phyloP scores from a whole-genome alignment of 2,329 filamentous ascomycete genomes.

The Paraphaeosphaeria sporulosa region DNA sequence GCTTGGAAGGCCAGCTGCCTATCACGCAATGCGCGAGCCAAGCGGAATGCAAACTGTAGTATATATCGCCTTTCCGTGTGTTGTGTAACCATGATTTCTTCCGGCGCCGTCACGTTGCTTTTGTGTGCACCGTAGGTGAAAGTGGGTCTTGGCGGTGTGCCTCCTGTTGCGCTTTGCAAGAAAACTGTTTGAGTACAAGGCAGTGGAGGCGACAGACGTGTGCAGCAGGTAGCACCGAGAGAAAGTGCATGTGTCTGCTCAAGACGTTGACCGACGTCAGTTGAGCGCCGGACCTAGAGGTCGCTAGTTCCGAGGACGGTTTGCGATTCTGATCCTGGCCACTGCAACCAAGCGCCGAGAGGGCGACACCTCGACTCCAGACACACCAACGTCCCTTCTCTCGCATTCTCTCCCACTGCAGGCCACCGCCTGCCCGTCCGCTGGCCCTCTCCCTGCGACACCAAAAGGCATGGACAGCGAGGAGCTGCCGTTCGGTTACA shows the following conservation, averaged over 20 bases:
- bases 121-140: constrained; percentile 6
- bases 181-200: neutral
- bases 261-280: neutral
- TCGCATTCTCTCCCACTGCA: constrained; percentile 2
- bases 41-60: constrained; percentile 31
- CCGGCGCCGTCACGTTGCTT: constrained; percentile 19
- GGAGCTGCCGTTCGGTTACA: constrained; percentile 39
- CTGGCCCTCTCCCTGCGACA: neutral
- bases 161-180: neutral
- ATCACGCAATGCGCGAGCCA: constrained; percentile 12
- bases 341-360: constrained; percentile 14
- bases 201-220: neutral
- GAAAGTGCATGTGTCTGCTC: neutral
- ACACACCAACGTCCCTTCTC: constrained; percentile 10
- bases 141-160: constrained; percentile 10
- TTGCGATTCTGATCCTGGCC: constrained; percentile 28
- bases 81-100: constrained; percentile 22
- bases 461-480: constrained; percentile 41
- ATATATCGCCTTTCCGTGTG: constrained; percentile 23
- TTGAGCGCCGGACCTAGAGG: neutral
- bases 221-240: constrained; percentile 1
- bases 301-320: constrained; percentile 13
- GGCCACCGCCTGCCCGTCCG: constrained; percentile 5
- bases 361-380: constrained; percentile 1
- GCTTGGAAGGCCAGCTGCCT: constrained; percentile 11